A percentile compares a stretch with the other conserved stretches of the same genome.
Conservation (phyloP, 208 protist genomes). For the Tritrichomonas foetus region DNA sequence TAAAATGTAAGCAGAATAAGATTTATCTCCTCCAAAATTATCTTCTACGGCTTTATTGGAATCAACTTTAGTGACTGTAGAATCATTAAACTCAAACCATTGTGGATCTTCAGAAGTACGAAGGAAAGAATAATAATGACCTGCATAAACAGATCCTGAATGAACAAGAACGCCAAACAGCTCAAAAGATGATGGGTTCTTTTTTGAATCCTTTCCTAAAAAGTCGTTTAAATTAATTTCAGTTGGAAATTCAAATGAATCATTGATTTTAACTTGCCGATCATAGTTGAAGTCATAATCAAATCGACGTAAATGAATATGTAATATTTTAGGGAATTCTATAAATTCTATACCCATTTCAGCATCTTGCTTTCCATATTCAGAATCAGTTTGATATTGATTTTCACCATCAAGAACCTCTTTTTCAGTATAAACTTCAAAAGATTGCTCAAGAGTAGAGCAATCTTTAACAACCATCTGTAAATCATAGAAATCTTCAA, state of each 20-base stretch:
- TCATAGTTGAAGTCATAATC: slow-evolving; percentile 71
- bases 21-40: background rate
- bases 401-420: slow-evolving; percentile 17
- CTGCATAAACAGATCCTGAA: background rate
- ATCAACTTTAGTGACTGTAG: background rate
- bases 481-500: slow-evolving; percentile 64
- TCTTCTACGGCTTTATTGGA: background rate
- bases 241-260: slow-evolving; percentile 61
- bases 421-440: slow-evolving; percentile 34
- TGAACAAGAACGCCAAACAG: background rate
- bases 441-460: slow-evolving; percentile 48
- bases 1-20: background rate
- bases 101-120: background rate
- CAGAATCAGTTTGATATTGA: slow-evolving; percentile 17
- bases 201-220: slow-evolving; percentile 44
- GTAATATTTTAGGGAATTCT: background rate
- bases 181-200: background rate
- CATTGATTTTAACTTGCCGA: slow-evolving; percentile 67
- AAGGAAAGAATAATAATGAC: slow-evolving; percentile 21
- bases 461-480: slow-evolving; percentile 71
- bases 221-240: slow-evolving; percentile 57
- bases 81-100: slow-evolving; percentile 28
- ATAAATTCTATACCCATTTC: background rate
- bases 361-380: slow-evolving; percentile 15
- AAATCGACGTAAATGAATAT: slow-evolving; percentile 54